Percentiles rank a stretch among this genome's conserved stretches.
phyloP scores from a whole-genome alignment of 2,329 filamentous ascomycete species.

The Fulvia fulva region DNA sequence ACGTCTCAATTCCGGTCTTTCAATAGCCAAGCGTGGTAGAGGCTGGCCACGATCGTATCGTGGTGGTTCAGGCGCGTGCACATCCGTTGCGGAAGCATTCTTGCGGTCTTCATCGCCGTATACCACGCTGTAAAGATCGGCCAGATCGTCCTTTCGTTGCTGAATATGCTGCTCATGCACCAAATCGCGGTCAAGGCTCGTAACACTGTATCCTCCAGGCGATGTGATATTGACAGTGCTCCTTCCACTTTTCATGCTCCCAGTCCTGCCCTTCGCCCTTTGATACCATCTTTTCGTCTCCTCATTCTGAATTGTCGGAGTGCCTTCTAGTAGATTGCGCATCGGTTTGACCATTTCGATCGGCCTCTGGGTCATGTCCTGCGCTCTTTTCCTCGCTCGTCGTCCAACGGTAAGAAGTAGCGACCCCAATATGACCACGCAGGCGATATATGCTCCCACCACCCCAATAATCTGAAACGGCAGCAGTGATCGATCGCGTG shows the following conservation, averaged over 20 bases:
- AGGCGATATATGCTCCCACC: constrained; percentile 75
- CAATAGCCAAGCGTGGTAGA: background rate
- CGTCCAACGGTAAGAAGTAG: constrained; percentile 48
- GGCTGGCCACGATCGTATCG: constrained; percentile 2
- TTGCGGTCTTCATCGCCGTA: constrained; percentile 72
- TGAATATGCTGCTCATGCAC: constrained; percentile 70
- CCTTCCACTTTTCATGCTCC: constrained; percentile 36
- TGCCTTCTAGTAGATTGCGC: constrained; percentile 32
- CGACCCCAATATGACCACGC: constrained; percentile 68
- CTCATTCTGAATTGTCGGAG: constrained; percentile 31
- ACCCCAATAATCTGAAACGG: constrained; percentile 81
- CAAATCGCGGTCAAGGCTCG: constrained; percentile 67
- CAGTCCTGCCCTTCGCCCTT: constrained; percentile 24
- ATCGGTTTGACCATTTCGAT: constrained; percentile 55
- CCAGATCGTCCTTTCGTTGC: constrained; percentile 76
- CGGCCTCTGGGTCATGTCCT: constrained; percentile 50
- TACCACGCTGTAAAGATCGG: constrained; percentile 85
- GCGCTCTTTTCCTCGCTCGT: constrained; percentile 42
- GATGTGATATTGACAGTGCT: constrained; percentile 42
- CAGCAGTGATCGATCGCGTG: constrained; percentile 61
- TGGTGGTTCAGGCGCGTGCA: background rate
- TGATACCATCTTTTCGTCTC: constrained; percentile 27
- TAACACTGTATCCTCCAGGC: constrained; percentile 55
- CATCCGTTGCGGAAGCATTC: background rate
- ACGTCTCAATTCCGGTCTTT: constrained; percentile 3